A percentile compares a stretch with the other conserved stretches of the same genome.
phyloP scores from a whole-genome alignment of 345 rosid species.

The Hibiscus syriacus region DNA sequence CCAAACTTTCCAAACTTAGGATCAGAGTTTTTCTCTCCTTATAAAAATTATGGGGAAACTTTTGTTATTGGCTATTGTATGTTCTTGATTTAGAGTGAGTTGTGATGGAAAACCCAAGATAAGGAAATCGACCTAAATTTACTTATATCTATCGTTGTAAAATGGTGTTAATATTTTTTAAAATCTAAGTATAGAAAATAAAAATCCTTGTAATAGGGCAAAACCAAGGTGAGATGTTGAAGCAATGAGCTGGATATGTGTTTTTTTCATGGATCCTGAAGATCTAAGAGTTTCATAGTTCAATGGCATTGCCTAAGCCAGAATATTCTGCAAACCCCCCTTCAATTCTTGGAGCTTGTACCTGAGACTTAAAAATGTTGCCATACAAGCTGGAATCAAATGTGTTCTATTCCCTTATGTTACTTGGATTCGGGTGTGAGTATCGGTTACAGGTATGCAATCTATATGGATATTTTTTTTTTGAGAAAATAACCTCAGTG shows the following conservation, averaged over 20 bases:
- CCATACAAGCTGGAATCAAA: not conserved
- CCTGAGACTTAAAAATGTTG: not conserved
- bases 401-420: not conserved
- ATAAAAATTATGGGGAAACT: not conserved
- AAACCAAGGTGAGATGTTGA: slow-evolving; percentile 20
- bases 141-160: not conserved
- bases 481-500: too few relatives aligned
- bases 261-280: not conserved
- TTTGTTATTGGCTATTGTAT: not conserved
- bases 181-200: slow-evolving; percentile 7
- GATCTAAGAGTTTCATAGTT: not conserved
- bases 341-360: not conserved
- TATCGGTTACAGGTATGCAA: not conserved
- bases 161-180: not conserved
- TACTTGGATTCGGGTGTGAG: not conserved
- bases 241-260: slow-evolving; percentile 25
- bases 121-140: not conserved
- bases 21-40: not conserved
- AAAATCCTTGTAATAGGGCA: slow-evolving; percentile 23
- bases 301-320: slow-evolving; percentile 1
- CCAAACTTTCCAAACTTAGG: not conserved
- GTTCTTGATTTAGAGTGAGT: not conserved
- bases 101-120: not conserved
- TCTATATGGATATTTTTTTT: not conserved
- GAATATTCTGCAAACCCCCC: not conserved